Evolutionary conservation across 306 rosid species (phyloP).

Genomic region (Senna tora): DNA sequence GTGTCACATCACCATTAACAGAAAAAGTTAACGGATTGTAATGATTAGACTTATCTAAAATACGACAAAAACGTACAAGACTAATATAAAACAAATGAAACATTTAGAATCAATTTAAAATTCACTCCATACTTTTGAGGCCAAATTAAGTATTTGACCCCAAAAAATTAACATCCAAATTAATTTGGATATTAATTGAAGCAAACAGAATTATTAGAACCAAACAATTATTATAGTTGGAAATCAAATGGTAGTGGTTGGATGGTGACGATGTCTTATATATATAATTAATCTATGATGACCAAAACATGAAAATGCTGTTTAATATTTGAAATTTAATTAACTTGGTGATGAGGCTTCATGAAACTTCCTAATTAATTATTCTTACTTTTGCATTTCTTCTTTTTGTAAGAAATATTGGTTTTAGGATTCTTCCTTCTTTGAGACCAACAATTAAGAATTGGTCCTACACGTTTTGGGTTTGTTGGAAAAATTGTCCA

Average conservation of each 20-base stretch:
- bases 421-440: not conserved
- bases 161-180: too few species aligned
- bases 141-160: too few species aligned
- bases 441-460: conserved; percentile 18
- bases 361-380: not conserved
- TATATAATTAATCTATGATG: conserved; percentile 34
- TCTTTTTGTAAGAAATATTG: not conserved
- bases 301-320: conserved; percentile 32
- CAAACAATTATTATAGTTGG: conserved; percentile 18
- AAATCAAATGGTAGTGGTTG: conserved; percentile 45
- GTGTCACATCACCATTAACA: too few species aligned
- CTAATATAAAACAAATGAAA: too few species aligned
- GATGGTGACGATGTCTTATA: conserved; percentile 41
- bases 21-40: too few species aligned
- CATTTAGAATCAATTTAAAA: too few species aligned
- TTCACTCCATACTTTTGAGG: too few species aligned
- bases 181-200: conserved; percentile 25
- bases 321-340: conserved; percentile 20
- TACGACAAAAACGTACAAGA: too few species aligned
- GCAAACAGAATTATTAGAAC: conserved; percentile 32
- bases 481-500: conserved; percentile 18
- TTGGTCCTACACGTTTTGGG: conserved; percentile 5
- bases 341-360: not conserved
- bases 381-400: not conserved
- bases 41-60: too few species aligned